Conservation (phyloP, 1,139 yeast genomes). For the Pichia sp. region DNA sequence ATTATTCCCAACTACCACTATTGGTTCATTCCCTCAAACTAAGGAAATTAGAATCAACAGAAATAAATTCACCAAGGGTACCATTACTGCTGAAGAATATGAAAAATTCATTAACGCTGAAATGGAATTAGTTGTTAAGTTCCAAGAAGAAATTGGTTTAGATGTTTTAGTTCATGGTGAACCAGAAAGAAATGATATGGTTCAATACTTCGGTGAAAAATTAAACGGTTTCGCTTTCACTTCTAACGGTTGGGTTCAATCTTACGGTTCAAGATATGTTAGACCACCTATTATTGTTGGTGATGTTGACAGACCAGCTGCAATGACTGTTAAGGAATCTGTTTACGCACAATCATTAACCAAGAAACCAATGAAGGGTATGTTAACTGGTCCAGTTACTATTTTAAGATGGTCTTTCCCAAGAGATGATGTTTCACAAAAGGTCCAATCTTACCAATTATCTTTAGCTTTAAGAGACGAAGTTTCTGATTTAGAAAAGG, state of each 20-base stretch:
- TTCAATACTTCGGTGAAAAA: slow-evolving; percentile 99
- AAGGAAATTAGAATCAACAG: slow-evolving; percentile 98
- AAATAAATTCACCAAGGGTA: slow-evolving; percentile 96
- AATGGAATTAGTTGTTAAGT: slow-evolving; percentile 89
- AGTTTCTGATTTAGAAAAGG: slow-evolving; percentile 95
- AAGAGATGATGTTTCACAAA: slow-evolving; percentile 94
- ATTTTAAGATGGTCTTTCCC: slow-evolving; percentile 99
- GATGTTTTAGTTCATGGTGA: slow-evolving; percentile 99
- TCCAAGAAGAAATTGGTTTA: slow-evolving; percentile 98
- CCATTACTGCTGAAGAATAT: slow-evolving; percentile 88
- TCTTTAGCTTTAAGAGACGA: slow-evolving; percentile 98
- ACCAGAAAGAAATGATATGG: slow-evolving; percentile 99
- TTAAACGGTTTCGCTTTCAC: slow-evolving; percentile 97
- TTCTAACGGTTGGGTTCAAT: slow-evolving; percentile 99
- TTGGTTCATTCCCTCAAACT: slow-evolving; percentile 99
- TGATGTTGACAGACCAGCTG: slow-evolving; percentile 96
- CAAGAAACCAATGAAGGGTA: slow-evolving; percentile 96
- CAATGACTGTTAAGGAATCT: slow-evolving; percentile 98
- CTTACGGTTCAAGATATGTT: slow-evolving; percentile 99
- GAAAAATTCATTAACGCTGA: slow-evolving; percentile 95
- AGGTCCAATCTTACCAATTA: slow-evolving; percentile 93
- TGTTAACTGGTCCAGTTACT: slow-evolving; percentile 99
- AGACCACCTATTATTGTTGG: slow-evolving; percentile 99
- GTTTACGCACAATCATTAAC: slow-evolving; percentile 98
- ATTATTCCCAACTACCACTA: slow-evolving; percentile 98